These are phyloP conservation scores for Hypholoma sublateritium DNA, from an alignment of 768 basidiomycete genomes.

Conservation along the genomic window DNA sequence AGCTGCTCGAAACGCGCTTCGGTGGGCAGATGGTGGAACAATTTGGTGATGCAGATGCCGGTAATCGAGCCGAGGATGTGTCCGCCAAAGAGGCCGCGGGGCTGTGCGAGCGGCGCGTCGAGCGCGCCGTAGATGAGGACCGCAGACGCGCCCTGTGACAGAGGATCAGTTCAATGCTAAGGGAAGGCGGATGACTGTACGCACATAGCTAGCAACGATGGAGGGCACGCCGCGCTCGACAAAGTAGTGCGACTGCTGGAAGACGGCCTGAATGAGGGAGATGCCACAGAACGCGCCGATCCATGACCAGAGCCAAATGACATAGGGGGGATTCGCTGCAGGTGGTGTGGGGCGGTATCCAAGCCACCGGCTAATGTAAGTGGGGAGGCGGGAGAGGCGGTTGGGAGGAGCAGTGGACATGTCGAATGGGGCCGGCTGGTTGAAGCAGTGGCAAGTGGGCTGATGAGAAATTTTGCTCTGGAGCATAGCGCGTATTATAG, in stretches of 20 bases:
- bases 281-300: slow-evolving; percentile 51
- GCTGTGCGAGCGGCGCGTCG: slow-evolving; percentile 53
- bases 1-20: slow-evolving; percentile 42
- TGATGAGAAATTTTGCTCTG: background rate
- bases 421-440: background rate
- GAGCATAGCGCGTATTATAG: background rate
- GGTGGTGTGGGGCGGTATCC: slow-evolving; percentile 40
- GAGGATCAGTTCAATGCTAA: background rate
- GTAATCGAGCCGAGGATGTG: slow-evolving; percentile 50
- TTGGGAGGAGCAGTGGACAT: slow-evolving; percentile 5
- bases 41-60: slow-evolving; percentile 51
- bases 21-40: slow-evolving; percentile 45
- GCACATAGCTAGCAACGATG: slow-evolving; percentile 48
- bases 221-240: slow-evolving; percentile 43
- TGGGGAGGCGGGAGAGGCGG: slow-evolving; percentile 34
- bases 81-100: slow-evolving; percentile 48
- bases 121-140: slow-evolving; percentile 55
- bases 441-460: background rate
- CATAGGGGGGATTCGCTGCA: slow-evolving; percentile 28
- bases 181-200: slow-evolving; percentile 12
- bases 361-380: slow-evolving; percentile 41
- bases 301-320: slow-evolving; percentile 52
- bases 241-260: slow-evolving; percentile 49
- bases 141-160: slow-evolving; percentile 50
- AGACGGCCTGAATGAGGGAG: slow-evolving; percentile 48